Evolutionary conservation across 305 asterid genomes (phyloP).

Genomic region (Fraxinus platypoda): DNA sequence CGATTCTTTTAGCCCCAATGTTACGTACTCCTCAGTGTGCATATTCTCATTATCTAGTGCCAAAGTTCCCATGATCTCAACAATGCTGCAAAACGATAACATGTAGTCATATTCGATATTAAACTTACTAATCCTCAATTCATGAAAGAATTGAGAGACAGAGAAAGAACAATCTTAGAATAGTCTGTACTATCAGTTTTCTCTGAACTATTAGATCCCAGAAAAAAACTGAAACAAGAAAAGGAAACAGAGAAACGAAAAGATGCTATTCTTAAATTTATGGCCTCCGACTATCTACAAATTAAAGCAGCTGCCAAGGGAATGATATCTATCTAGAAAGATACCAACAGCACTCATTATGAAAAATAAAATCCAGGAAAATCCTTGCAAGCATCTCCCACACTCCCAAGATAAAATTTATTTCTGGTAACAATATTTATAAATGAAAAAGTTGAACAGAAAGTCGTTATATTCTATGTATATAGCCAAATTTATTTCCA

Average conservation of each 20-base stretch:
- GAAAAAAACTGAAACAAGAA: not conserved
- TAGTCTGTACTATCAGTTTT: not conserved
- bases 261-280: not conserved
- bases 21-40: constrained; percentile 36
- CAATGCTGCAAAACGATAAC: constrained; percentile 33
- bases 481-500: not conserved
- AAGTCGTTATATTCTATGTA: not conserved
- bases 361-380: not conserved
- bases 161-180: not conserved
- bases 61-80: constrained; percentile 56
- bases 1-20: constrained; percentile 56
- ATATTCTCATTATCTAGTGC: constrained; percentile 38
- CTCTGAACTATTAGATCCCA: not conserved
- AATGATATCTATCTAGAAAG: not conserved
- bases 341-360: not conserved
- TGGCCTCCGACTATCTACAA: not conserved
- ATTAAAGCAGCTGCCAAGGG: not conserved
- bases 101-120: not conserved
- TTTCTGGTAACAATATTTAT: not conserved
- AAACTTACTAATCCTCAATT: not conserved
- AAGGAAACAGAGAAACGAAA: not conserved
- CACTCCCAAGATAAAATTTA: not conserved
- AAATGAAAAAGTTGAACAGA: not conserved
- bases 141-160: not conserved
- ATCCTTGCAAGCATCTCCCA: not conserved